Percentiles rank a stretch among this genome's conserved stretches.
Evolutionary conservation across 1,139 yeast species (phyloP).

Genomic region (Lodderomyces metapsilosis): DNA sequence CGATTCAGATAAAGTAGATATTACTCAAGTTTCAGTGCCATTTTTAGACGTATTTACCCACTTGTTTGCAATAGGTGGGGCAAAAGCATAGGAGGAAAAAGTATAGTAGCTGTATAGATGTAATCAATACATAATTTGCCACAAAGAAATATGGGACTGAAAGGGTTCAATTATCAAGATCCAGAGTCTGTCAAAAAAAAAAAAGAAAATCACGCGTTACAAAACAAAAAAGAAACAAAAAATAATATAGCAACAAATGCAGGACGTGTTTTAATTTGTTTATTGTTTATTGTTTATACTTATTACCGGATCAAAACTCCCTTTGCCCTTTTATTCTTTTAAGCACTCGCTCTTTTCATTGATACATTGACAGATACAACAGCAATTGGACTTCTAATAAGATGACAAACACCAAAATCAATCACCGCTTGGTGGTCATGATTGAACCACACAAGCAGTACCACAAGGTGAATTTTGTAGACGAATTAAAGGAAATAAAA

Average conservation of each 20-base stretch:
- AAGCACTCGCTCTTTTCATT: not conserved
- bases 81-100: conserved; percentile 10
- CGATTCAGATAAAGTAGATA: conserved; percentile 20
- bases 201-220: no score
- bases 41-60: conserved; percentile 14
- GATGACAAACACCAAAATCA: not conserved
- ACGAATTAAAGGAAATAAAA: conserved; percentile 23
- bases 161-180: no score
- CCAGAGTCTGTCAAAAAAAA: no score
- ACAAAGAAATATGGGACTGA: no score
- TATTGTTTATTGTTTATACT: no score
- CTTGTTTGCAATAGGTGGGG: conserved; percentile 15
- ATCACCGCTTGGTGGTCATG: conserved; percentile 25
- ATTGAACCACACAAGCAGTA: conserved; percentile 32
- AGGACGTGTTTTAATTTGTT: no score
- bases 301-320: no score
- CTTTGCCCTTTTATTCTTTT: no score
- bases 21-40: conserved; percentile 20
- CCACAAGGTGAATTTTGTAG: conserved; percentile 28
- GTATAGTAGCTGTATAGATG: not conserved
- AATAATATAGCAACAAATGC: no score
- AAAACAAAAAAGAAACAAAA: not conserved
- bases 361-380: not conserved
- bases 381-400: not conserved
- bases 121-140: not conserved